Conservation (phyloP, 1,284 basidiomycete genomes). For the Apiotrichum siamense region DNA sequence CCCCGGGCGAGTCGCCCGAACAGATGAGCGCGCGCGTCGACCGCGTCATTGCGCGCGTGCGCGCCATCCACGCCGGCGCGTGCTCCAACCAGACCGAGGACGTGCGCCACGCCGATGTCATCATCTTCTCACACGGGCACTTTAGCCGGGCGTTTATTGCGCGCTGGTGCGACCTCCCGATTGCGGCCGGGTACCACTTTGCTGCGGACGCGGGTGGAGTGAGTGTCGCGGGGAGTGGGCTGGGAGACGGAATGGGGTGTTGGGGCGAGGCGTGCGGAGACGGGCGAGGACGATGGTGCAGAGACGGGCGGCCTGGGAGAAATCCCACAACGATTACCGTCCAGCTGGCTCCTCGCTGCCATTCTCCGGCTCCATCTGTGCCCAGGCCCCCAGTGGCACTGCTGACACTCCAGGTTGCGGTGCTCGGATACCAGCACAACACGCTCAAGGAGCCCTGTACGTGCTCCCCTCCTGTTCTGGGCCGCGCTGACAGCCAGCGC, state of each 20-base stretch:
- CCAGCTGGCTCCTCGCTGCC: no score
- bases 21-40: conserved; percentile 77
- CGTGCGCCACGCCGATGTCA: conserved; percentile 40
- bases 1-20: conserved; percentile 69
- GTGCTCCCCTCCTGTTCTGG: conserved; percentile 3
- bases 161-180: conserved; percentile 47
- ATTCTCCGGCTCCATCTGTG: no score
- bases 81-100: conserved; percentile 19
- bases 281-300: not conserved
- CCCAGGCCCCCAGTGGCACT: no score
- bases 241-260: no score
- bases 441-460: conserved; percentile 46
- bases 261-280: not conserved
- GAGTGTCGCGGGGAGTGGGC: no score
- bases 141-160: conserved; percentile 74
- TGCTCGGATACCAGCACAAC: conserved; percentile 49
- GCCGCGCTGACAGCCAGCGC: conserved; percentile 26
- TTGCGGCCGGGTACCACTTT: conserved; percentile 47
- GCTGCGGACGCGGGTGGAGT: conserved; percentile 45
- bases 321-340: not conserved
- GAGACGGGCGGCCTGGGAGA: not conserved
- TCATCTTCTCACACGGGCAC: conserved; percentile 59
- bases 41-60: conserved; percentile 64
- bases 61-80: conserved; percentile 64
- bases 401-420: conserved; percentile 30